phyloP scores from a whole-genome alignment of 192 early-diverging fungal genomes.

The Fimicolochytrium jonesii region DNA sequence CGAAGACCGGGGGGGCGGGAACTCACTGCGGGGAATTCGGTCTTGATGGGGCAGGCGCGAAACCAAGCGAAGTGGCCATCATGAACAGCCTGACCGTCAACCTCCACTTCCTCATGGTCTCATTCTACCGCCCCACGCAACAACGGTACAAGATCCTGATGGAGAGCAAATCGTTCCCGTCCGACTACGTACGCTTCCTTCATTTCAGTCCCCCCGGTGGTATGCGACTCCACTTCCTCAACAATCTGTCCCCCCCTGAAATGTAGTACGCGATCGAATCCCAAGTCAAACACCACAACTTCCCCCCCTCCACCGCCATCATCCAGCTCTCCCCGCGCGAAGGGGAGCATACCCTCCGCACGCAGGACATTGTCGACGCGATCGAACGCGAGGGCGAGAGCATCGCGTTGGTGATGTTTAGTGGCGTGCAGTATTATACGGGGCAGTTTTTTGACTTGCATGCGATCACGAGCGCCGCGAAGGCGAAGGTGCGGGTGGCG shows the following conservation, averaged over 20 bases:
- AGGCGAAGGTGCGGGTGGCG: constrained; percentile 61
- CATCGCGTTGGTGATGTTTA: constrained; percentile 84
- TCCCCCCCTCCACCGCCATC: constrained; percentile 63
- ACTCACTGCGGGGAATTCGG: no score
- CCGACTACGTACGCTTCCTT: constrained; percentile 64
- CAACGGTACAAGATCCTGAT: constrained; percentile 81
- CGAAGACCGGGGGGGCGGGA: no score
- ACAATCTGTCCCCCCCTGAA: not conserved
- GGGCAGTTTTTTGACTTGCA: constrained; percentile 83
- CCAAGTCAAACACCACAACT: constrained; percentile 81
- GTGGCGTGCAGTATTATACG: constrained; percentile 93
- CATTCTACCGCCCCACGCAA: constrained; percentile 86
- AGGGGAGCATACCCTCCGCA: constrained; percentile 67
- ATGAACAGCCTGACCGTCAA: constrained; percentile 94
- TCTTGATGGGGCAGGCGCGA: constrained; percentile 61
- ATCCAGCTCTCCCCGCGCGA: constrained; percentile 69
- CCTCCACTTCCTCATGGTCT: constrained; percentile 81
- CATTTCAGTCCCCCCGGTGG: no score
- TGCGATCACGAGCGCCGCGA: constrained; percentile 76
- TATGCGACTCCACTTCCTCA: not conserved
- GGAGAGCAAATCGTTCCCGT: constrained; percentile 90
- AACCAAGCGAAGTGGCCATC: constrained; percentile 73
- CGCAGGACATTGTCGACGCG: constrained; percentile 73
- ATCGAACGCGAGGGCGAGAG: constrained; percentile 69
- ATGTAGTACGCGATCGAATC: constrained; percentile 79